Percentiles rank a stretch among this genome's conserved stretches.
These are phyloP conservation scores for Fusarium pseudoanthophilum DNA, from an alignment of 2,329 filamentous ascomycete species.

Conservation along the genomic window DNA sequence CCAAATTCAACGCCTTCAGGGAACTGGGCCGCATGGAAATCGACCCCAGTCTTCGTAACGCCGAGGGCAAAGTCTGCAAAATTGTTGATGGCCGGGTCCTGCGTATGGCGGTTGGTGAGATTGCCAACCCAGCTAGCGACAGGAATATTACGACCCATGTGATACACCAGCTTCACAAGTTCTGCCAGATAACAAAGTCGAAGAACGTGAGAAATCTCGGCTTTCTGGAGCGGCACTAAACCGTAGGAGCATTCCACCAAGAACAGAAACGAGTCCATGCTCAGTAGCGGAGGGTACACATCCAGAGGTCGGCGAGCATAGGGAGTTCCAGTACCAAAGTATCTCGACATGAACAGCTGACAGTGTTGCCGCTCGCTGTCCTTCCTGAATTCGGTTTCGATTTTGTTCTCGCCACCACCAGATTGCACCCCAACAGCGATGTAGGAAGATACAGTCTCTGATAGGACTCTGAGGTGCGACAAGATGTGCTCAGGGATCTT, in stretches of 20 bases:
- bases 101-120: conserved; percentile 55
- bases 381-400: conserved; percentile 72
- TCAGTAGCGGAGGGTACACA: conserved; percentile 68
- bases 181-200: conserved; percentile 91
- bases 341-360: conserved; percentile 76
- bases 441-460: conserved; percentile 89
- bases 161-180: conserved; percentile 81
- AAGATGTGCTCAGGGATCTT: conserved; percentile 85
- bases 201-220: conserved; percentile 82
- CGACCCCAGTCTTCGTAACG: conserved; percentile 58
- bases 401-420: conserved; percentile 67
- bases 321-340: conserved; percentile 56
- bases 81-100: conserved; percentile 61
- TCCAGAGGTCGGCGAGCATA: conserved; percentile 56
- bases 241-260: conserved; percentile 81
- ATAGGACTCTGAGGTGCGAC: conserved; percentile 86
- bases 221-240: conserved; percentile 71
- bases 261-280: conserved; percentile 80
- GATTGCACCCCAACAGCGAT: conserved; percentile 79
- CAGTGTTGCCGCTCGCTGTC: conserved; percentile 78
- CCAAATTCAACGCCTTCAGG: conserved; percentile 38
- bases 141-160: conserved; percentile 66
- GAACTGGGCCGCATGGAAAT: conserved; percentile 50
- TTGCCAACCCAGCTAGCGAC: conserved; percentile 60
- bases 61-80: conserved; percentile 66